Evolutionary conservation across 768 basidiomycete species (phyloP), one percentile per base, ranked within the genome.

Genomic region (Tylopilus vinaceipallidus): DNA sequence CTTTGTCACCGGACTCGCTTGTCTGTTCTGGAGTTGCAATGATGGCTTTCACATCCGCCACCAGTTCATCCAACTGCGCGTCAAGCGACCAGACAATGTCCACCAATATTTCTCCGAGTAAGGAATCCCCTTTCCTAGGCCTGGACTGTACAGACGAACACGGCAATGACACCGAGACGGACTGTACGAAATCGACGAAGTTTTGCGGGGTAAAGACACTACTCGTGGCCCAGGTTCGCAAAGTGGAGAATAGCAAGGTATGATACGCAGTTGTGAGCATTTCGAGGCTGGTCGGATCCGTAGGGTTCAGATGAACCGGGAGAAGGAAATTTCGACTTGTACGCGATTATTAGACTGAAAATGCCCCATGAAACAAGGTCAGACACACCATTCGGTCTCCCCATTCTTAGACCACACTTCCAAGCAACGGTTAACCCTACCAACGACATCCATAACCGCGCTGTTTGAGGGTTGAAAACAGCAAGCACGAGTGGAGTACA

Each of bases 71-170:
- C 50, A 92, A 66, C 55, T 86, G 81, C 32, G 80, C 74, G 68
- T 93, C 91, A 38, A 88, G 65, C 17, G 88, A 78, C 91, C 91
- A 94, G 38, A 91, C 74, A 59, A 88, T 75, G 63, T 94, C 91
- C 19, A 94, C 78, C 3, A 93, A 71, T 39, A 81, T 66, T 57
- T 91, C 88, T 11, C 84, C 84, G 48, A 91, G 81, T 1, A 75
- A 57, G 1, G 69, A 53, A 3, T 68, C 70, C 53, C 76, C 73
- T 8, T 74, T 67, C 11, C 75, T 71, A 40, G 73, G 67, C 33
- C 57, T 54, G 16, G 66, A 55, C 23, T 61, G 63, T 3, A 61
- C 51, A n/a, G 79, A 78, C 6, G 86, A 87, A 19, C 88, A 86
- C 17, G 88, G 89, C 10, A 89, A 75, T 38, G 69, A 72, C 42